Evolutionary conservation across 2,329 filamentous ascomycete species (phyloP), one percentile per base, ranked within the genome.

Genomic region (Arachnomyces sp.): DNA sequence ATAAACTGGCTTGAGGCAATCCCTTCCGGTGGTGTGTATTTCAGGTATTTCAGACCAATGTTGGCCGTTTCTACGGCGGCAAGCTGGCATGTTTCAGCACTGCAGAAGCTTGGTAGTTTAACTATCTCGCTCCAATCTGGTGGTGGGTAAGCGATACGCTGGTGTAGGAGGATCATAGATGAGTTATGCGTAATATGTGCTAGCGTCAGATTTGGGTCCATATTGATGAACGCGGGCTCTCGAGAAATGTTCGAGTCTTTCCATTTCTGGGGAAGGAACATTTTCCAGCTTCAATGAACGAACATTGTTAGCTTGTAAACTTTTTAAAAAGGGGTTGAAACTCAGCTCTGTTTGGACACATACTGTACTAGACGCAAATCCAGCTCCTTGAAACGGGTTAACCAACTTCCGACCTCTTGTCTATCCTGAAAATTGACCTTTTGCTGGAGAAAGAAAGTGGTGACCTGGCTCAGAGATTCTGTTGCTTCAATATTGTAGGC

Each of bases 121-220:
- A 62, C 55, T 38, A 54, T 44, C 50, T 47, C 51, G 21, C 46
- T 44, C 59, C 57, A 59, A 2, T 60, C 49, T 0, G 45, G 44
- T 1, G 50, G 54, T 0, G 67, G 68, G 33, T 69, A 73, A 0
- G 69, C 71, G 30, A 74, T 71, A 4, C 57, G 55, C 32, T 74
- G 70, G 39, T 73, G 71, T 0, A 74, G 52, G 0, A 73, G 53
- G 16, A 74, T 71, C 55, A 71, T 71, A 0, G 69, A 69, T 0
- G 68, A 65, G 39, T 73, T 73, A 34, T 73, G 71, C 0, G 68
- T 73, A 7, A 70, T 57, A 28, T 74, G 69, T 0, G 70, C 69
- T 0, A 73, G 49, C 0, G 71, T 72, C 13, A 73, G 52, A 34
- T 73, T 74, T 0, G 71, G 71, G 36, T 74, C 71, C 59, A 70